phyloP scores from a whole-genome alignment of 805 yeast genomes.

The Yamadazyma phyllophila region DNA sequence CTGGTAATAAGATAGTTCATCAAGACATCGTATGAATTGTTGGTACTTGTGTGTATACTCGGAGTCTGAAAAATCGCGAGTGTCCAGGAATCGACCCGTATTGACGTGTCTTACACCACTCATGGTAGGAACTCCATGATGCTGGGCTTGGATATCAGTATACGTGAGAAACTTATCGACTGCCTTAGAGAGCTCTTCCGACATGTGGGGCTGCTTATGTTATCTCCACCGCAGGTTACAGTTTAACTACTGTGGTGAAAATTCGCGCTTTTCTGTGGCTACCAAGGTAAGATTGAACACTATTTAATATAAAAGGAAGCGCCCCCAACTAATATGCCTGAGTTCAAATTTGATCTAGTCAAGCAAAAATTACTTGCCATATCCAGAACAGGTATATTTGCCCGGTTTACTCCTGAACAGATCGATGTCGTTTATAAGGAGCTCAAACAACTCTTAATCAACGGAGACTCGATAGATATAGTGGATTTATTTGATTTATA shows the following conservation, averaged over 20 bases:
- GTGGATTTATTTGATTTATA: constrained; percentile 53
- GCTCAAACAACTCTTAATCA: constrained; percentile 33
- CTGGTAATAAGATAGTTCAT: constrained; percentile 29
- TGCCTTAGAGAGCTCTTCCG: constrained; percentile 11
- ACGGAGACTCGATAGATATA: constrained; percentile 37
- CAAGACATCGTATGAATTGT: constrained; percentile 22
- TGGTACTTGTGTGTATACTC: constrained; percentile 25
- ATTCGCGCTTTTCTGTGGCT: constrained; percentile 5
- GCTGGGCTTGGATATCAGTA: constrained; percentile 24
- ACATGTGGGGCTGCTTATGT: background rate
- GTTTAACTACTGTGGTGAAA: constrained; percentile 5
- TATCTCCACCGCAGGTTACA: background rate
- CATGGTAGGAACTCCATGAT: constrained; percentile 30
- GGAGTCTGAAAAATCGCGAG: background rate
- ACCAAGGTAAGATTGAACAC: background rate
- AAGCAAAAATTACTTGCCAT: constrained; percentile 51
- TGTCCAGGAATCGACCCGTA: background rate
- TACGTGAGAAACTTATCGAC: constrained; percentile 11
- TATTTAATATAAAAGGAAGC: background rate
- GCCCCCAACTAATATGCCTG: background rate
- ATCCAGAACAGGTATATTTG: constrained; percentile 50
- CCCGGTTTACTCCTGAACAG: constrained; percentile 47
- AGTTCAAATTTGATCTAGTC: constrained; percentile 9
- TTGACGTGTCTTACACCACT: background rate
- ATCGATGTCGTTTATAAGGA: constrained; percentile 37